These are phyloP conservation scores for Hirschfeldia incana DNA, from an alignment of 345 rosid species.

Conservation along the genomic window DNA sequence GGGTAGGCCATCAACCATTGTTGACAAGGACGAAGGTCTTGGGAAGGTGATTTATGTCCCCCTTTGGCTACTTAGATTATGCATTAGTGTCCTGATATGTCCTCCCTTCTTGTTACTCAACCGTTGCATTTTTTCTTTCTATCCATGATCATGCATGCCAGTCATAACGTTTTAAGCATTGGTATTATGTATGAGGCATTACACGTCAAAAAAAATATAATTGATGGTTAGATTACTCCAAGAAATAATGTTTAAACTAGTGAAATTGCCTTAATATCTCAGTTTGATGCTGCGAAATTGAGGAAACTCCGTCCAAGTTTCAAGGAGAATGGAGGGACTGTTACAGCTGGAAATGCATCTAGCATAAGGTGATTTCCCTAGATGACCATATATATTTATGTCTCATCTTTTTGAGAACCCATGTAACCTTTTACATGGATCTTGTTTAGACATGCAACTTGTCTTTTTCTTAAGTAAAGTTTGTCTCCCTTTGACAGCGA, in stretches of 20 bases:
- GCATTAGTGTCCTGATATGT: neutral
- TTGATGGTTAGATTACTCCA: neutral
- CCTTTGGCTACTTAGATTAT: neutral
- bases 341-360: constrained; percentile 98
- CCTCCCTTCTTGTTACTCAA: neutral
- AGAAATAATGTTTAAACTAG: neutral
- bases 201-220: neutral
- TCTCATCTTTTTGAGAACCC: neutral
- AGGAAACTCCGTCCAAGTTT: constrained; percentile 96
- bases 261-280: constrained; percentile 20
- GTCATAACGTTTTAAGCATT: neutral
- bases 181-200: neutral
- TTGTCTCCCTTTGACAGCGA: constrained; percentile 54
- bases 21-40: constrained; percentile 93
- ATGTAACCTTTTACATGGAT: constrained; percentile 1
- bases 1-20: constrained; percentile 76
- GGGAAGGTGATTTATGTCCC: constrained; percentile 64
- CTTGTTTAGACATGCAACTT: constrained; percentile 11
- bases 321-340: constrained; percentile 86
- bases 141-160: too few species aligned
- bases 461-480: neutral
- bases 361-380: constrained; percentile 70
- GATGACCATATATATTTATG: neutral
- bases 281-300: constrained; percentile 92
- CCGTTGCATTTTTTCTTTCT: neutral